Percentiles rank a stretch among this genome's conserved stretches.
phyloP scores from a whole-genome alignment of 768 basidiomycete species.

The Suillus alpinus region DNA sequence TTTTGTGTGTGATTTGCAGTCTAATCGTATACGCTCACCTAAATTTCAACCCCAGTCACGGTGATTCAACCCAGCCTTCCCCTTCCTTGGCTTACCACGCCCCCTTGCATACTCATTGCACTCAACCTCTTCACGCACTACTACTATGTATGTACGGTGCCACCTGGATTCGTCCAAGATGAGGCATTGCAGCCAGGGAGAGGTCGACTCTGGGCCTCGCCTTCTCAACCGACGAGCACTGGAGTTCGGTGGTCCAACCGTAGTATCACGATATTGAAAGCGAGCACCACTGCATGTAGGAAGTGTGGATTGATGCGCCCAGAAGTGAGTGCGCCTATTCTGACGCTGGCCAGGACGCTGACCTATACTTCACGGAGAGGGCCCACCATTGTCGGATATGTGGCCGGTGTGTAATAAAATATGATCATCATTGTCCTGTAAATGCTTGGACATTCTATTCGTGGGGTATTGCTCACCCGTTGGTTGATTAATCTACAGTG shows the following conservation, averaged over 20 bases:
- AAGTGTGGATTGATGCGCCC: slow-evolving; percentile 71
- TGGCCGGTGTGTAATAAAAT: slow-evolving; percentile 85
- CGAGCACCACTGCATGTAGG: slow-evolving; percentile 57
- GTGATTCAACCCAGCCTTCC: slow-evolving; percentile 69
- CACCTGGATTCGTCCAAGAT: slow-evolving; percentile 79
- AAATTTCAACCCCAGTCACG: slow-evolving; percentile 53
- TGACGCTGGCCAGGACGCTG: slow-evolving; percentile 8
- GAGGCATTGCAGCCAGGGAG: slow-evolving; percentile 39
- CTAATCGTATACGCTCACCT: not conserved
- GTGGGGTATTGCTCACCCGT: slow-evolving; percentile 3
- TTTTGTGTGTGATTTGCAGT: slow-evolving; percentile 64
- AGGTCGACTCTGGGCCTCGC: slow-evolving; percentile 58
- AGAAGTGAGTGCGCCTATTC: slow-evolving; percentile 52
- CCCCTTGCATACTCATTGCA: slow-evolving; percentile 72
- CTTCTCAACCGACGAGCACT: slow-evolving; percentile 21
- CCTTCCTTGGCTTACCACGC: slow-evolving; percentile 56
- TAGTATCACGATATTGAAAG: slow-evolving; percentile 49
- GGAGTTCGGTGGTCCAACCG: slow-evolving; percentile 50
- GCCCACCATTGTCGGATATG: slow-evolving; percentile 93
- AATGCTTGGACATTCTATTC: slow-evolving; percentile 30
- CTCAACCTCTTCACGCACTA: slow-evolving; percentile 81
- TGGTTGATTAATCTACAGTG: slow-evolving; percentile 30
- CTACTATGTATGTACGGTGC: slow-evolving; percentile 75
- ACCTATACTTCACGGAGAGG: slow-evolving; percentile 49
- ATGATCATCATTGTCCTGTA: slow-evolving; percentile 90